A percentile compares a stretch with the other conserved stretches of the same genome.
Conservation (phyloP, 331 rosid genomes). For the Saraca asoca region DNA sequence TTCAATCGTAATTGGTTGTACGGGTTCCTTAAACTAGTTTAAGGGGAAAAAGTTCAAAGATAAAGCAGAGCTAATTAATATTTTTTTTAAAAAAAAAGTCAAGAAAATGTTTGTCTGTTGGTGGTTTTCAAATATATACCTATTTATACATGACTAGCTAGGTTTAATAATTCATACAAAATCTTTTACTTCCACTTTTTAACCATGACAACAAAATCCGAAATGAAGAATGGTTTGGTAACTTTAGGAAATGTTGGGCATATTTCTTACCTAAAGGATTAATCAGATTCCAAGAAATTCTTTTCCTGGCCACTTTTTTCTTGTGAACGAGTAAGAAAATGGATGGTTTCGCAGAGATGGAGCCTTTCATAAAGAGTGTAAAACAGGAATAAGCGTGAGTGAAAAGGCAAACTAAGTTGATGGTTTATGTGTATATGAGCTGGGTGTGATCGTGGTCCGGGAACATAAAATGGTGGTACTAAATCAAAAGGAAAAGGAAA, state of each 20-base stretch:
- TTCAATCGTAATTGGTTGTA: too few relatives aligned
- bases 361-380: constrained; percentile 68
- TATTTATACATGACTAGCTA: too few relatives aligned
- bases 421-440: constrained; percentile 55
- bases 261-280: constrained; percentile 37
- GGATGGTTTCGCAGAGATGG: constrained; percentile 43
- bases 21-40: too few relatives aligned
- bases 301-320: constrained; percentile 50
- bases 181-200: constrained; percentile 23
- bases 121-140: too few relatives aligned
- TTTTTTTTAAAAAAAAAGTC: too few relatives aligned
- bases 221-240: constrained; percentile 27
- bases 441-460: constrained; percentile 88
- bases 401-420: constrained; percentile 58
- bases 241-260: constrained; percentile 31
- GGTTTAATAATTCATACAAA: too few relatives aligned
- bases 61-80: too few relatives aligned
- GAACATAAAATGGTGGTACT: constrained; percentile 42
- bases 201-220: constrained; percentile 20
- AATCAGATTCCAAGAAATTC: constrained; percentile 57
- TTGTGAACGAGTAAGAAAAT: constrained; percentile 33
- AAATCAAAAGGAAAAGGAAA: constrained; percentile 50
- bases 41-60: too few relatives aligned
- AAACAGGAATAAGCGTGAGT: constrained; percentile 66
- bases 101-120: too few relatives aligned